Conservation (phyloP, 768 basidiomycete species). For the Leccinum aurantiacum region DNA sequence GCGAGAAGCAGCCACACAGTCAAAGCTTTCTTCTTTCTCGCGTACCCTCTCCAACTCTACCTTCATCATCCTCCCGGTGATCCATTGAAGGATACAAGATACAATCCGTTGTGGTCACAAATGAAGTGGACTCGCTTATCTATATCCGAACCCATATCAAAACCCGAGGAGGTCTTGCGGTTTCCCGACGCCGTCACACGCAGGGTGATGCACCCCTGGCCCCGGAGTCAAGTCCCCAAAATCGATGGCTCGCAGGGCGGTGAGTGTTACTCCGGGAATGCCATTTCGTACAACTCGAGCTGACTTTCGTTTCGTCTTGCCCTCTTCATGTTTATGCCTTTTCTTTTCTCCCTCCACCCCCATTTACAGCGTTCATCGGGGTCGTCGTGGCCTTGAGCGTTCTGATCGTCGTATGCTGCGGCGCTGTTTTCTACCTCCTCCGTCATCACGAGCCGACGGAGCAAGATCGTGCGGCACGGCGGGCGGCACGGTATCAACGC, state of each 20-base stretch:
- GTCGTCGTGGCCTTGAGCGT: constrained; percentile 55
- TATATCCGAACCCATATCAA: background rate
- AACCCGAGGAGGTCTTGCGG: background rate
- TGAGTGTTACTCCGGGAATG: constrained; percentile 24
- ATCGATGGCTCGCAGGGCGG: constrained; percentile 52
- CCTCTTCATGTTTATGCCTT: background rate
- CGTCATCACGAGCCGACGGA: constrained; percentile 47
- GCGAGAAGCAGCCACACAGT: background rate
- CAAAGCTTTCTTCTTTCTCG: background rate
- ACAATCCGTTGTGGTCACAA: background rate
- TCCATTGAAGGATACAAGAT: background rate
- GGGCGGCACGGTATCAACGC: constrained; percentile 32
- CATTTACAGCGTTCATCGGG: constrained; percentile 52
- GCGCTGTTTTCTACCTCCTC: constrained; percentile 57
- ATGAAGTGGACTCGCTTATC: background rate
- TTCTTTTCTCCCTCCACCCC: background rate
- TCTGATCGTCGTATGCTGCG: constrained; percentile 53
- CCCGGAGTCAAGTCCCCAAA: constrained; percentile 40
- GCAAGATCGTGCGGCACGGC: constrained; percentile 38
- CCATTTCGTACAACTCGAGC: background rate
- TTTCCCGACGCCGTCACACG: background rate
- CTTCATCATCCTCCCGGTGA: background rate
- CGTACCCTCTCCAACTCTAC: background rate
- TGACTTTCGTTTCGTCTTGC: background rate
- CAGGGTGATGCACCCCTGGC: constrained; percentile 2